phyloP scores from a whole-genome alignment of 805 yeast species.

The Pichia nakasei region DNA sequence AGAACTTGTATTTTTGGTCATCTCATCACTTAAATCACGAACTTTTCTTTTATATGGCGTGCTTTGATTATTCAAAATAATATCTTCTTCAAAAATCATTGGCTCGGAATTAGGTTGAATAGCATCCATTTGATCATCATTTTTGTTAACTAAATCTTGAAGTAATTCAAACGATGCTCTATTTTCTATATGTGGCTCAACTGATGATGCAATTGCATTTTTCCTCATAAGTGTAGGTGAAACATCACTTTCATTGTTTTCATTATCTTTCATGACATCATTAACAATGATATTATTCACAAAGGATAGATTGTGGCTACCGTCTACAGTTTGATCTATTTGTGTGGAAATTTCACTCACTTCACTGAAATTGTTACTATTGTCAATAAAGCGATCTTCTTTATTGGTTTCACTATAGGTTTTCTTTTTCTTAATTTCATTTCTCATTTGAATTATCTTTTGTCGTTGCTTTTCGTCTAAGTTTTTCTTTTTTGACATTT shows the following conservation, averaged over 20 bases:
- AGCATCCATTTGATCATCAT: too few relatives aligned
- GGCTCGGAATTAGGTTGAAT: too few relatives aligned
- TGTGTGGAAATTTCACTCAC: neutral
- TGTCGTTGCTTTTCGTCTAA: too few relatives aligned
- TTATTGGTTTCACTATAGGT: too few relatives aligned
- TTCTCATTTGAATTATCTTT: too few relatives aligned
- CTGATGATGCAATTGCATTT: neutral
- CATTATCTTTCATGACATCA: neutral
- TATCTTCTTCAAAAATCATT: constrained; percentile 1
- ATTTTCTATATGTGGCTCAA: neutral
- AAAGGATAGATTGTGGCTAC: neutral
- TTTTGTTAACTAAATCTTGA: neutral
- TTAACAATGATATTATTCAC: neutral
- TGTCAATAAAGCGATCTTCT: too few relatives aligned
- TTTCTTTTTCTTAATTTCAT: too few relatives aligned
- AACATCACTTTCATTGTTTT: neutral
- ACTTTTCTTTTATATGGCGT: constrained; percentile 9
- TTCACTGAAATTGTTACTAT: neutral
- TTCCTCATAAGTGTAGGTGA: constrained; percentile 4
- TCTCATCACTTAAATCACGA: neutral
- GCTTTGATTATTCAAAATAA: constrained; percentile 11
- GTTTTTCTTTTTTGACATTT: too few relatives aligned
- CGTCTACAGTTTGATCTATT: neutral
- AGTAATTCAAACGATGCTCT: neutral
- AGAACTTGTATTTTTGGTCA: neutral